Evolutionary conservation across 2,329 filamentous ascomycete genomes (phyloP).

Genomic region (Gaeumannomyces tritici): DNA sequence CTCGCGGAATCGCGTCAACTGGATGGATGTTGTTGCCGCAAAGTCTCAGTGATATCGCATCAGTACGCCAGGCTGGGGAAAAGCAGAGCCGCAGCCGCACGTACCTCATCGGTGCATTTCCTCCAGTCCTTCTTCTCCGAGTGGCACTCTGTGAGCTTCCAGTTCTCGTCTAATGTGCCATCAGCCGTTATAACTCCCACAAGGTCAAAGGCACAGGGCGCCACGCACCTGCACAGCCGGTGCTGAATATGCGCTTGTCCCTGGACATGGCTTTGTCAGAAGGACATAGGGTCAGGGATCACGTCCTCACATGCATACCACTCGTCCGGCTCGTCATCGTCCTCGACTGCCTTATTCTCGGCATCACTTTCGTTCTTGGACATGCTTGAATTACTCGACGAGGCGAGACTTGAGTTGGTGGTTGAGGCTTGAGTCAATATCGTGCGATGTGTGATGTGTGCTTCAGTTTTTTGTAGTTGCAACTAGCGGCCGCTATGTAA

Average conservation of each 20-base stretch:
- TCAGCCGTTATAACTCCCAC: neutral
- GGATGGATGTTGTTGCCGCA: constrained; percentile 23
- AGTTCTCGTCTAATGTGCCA: constrained; percentile 61
- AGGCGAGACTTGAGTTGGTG: too few relatives aligned
- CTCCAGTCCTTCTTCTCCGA: constrained; percentile 96
- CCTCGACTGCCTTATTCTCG: constrained; percentile 25
- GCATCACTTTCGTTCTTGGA: constrained; percentile 43
- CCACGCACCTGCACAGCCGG: constrained; percentile 72
- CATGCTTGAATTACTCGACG: constrained; percentile 33
- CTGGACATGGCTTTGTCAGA: constrained; percentile 33
- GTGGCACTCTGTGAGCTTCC: constrained; percentile 89
- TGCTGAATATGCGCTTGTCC: constrained; percentile 97
- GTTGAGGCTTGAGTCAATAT: too few relatives aligned
- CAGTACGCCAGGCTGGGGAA: too few relatives aligned
- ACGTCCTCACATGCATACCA: constrained; percentile 54
- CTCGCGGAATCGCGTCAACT: constrained; percentile 85
- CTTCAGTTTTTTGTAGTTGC: too few relatives aligned
- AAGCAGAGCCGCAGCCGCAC: neutral
- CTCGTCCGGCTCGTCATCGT: constrained; percentile 87
- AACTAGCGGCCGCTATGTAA: too few relatives aligned
- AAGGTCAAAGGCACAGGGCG: neutral
- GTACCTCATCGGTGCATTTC: constrained; percentile 74
- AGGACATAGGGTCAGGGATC: neutral
- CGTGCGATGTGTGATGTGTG: too few relatives aligned
- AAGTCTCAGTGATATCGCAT: too few relatives aligned